A percentile compares a stretch with the other conserved stretches of the same genome.
phyloP scores from a whole-genome alignment of 1,284 basidiomycete genomes.

The Irpex sp. region DNA sequence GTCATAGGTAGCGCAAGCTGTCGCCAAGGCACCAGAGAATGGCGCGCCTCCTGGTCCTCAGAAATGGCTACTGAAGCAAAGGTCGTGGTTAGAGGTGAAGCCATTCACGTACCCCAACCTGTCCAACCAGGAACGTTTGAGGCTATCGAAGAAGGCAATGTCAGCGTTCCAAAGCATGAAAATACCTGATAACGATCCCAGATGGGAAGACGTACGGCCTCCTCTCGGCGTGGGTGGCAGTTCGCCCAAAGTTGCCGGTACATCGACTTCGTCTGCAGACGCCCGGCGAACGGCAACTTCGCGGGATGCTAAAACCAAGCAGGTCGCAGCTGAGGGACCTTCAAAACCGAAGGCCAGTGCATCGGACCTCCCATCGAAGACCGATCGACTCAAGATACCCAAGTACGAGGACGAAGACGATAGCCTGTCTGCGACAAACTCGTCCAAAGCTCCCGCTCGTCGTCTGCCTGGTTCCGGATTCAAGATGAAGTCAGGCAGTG shows the following conservation, averaged over 20 bases:
- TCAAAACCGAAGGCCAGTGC: conserved; percentile 21
- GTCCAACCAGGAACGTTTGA: conserved; percentile 38
- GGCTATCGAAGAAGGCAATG: conserved; percentile 47
- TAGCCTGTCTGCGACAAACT: conserved; percentile 14
- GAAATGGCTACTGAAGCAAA: conserved; percentile 49
- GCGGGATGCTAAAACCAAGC: conserved; percentile 40
- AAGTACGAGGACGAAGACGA: conserved; percentile 30
- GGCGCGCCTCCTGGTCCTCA: conserved; percentile 28
- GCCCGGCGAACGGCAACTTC: conserved; percentile 12
- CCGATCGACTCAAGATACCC: conserved; percentile 39
- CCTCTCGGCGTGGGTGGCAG: conserved; percentile 8
- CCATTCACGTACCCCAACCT: conserved; percentile 58
- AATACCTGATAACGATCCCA: conserved; percentile 52
- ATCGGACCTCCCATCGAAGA: conserved; percentile 44
- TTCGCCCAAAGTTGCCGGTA: not conserved
- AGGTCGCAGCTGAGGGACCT: conserved; percentile 15
- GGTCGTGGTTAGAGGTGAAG: conserved; percentile 61
- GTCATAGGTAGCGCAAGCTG: not conserved
- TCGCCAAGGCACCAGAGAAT: conserved; percentile 12
- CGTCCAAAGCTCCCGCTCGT: conserved; percentile 17
- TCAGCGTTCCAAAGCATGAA: conserved; percentile 41
- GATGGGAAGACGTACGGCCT: conserved; percentile 42
- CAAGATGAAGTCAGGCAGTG: conserved; percentile 22
- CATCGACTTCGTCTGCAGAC: conserved; percentile 4
- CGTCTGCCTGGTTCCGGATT: conserved; percentile 50